Conservation (phyloP, 305 asterid species). For the Fraxinus dipetala region DNA sequence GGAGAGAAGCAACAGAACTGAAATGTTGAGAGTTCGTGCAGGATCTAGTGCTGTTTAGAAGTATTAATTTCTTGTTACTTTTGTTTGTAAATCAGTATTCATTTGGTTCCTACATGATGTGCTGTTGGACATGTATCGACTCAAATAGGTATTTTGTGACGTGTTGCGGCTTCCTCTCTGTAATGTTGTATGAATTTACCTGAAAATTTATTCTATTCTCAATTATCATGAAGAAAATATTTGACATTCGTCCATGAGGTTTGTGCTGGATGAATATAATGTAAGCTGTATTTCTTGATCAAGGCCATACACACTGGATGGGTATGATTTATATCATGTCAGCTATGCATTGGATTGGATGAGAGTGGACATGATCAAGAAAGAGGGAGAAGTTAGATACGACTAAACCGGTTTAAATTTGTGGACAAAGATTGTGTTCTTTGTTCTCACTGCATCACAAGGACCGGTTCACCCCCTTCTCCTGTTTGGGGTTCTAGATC, state of each 20-base stretch:
- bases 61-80: neutral
- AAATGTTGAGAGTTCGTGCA: constrained; percentile 71
- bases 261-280: neutral
- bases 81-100: neutral
- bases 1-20: constrained; percentile 94
- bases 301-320: neutral
- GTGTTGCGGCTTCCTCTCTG: neutral
- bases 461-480: too few species aligned
- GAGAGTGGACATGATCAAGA: neutral
- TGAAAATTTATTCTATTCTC: neutral
- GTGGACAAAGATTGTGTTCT: too few species aligned
- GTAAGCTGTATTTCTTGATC: neutral
- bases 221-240: neutral
- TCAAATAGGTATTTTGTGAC: neutral
- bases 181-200: neutral
- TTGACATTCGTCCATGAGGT: neutral
- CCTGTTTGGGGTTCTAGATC: neutral
- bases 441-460: neutral
- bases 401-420: neutral
- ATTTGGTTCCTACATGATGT: neutral
- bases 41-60: constrained; percentile 52
- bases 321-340: neutral
- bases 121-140: neutral
- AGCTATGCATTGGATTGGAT: neutral
- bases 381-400: neutral